Evolutionary conservation across 1,284 basidiomycete genomes (phyloP).

Genomic region (Ganoderma resinaceum): DNA sequence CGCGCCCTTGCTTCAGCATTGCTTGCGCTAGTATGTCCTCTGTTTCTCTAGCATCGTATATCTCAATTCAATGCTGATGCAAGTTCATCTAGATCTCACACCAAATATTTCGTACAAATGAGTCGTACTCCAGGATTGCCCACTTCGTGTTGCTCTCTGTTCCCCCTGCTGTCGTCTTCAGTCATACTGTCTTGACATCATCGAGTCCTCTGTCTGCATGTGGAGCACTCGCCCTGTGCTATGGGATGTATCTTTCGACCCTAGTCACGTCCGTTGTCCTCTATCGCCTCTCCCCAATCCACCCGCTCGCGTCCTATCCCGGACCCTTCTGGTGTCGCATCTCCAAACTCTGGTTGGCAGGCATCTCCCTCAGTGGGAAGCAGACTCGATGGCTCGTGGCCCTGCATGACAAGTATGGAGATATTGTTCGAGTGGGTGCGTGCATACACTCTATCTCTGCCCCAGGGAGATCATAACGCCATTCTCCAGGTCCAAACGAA

Average conservation of each 20-base stretch:
- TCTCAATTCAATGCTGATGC: not conserved
- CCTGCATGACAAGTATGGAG: constrained; percentile 40
- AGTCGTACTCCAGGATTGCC: constrained; percentile 5
- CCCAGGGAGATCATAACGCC: not conserved
- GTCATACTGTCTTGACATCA: not conserved
- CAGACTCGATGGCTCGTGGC: constrained; percentile 8
- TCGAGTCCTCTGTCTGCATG: not conserved
- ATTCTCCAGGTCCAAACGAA: constrained; percentile 18
- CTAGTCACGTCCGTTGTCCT: constrained; percentile 29
- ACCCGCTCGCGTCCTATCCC: constrained; percentile 40
- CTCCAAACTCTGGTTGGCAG: constrained; percentile 26
- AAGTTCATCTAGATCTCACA: not conserved
- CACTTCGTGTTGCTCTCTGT: constrained; percentile 21
- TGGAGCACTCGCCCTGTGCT: constrained; percentile 4
- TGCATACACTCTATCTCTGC: not conserved
- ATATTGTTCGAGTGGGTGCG: constrained; percentile 41
- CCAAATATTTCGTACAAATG: not conserved
- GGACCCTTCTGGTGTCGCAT: constrained; percentile 37
- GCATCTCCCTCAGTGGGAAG: not conserved
- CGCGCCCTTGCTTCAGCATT: not conserved
- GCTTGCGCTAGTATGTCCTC: not conserved
- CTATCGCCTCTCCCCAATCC: constrained; percentile 42
- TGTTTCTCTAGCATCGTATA: not conserved
- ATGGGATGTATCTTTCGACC: constrained; percentile 15
- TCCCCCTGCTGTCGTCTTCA: constrained; percentile 12